Evolutionary conservation across 495 filamentous ascomycete genomes (phyloP), one percentile per base, ranked within the genome.

Genomic region (Aspergillus steynii): DNA sequence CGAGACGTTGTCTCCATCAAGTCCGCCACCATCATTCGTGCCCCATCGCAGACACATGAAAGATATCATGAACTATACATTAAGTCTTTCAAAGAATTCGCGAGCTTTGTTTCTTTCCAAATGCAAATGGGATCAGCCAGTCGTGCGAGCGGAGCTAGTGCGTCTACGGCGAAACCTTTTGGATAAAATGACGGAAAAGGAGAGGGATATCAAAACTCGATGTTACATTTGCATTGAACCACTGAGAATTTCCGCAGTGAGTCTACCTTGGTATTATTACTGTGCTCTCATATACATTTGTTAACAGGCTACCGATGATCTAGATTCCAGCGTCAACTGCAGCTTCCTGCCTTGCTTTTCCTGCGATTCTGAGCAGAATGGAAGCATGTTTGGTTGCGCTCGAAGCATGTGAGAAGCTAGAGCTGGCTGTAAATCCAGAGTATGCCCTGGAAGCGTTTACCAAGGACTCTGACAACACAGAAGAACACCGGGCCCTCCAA

Each of bases 401-500:
- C 5, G 93, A 99, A 60, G 85, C 85, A 12, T 86, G 88, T 51
- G 74, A 83, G 12, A 70, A 85, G 8, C 67, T 90, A 15, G 79
- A 79, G 25, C 73, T 93, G 3, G 65, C 79, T 2, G 76, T 96
- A n/a, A 75, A 76, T 5, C 83, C 89, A 0, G 83, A 82, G 6
- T 78, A 92, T 51, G 93, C 93, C 0, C 77, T 99, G 1, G 96
- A 97, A 67, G 93, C 95, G 1, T 80, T 97, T 29, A 99, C 95
- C 1, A 98, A 99, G 68, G 93, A 98, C 67, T 93, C 92, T 7
- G 91, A 96, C 65, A 96, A 96, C 65, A 88, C 87, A 2, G 90
- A 90, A 37, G 92, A 96, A 51, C 88, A 93, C 60, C 80, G 80
- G 9, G 78, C 76, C 12, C 82, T 88, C 59, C 85, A 90, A 59